Base-by-base conservation (phyloP, 169 alveolate genomes). In the Plasmodium vivax region DNA sequence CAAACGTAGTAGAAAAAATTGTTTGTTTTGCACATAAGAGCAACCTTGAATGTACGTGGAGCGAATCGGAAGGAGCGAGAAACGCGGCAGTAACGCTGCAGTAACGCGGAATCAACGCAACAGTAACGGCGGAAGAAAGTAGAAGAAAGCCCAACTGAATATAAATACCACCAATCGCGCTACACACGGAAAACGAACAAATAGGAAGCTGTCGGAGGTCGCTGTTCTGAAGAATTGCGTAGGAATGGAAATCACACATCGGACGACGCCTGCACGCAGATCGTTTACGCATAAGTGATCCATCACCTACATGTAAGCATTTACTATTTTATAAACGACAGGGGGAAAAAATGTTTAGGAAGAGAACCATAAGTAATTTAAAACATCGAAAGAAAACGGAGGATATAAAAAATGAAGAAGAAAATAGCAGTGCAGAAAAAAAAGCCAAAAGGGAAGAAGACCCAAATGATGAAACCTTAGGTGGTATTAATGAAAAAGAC, bases 381-480 rank as follows among this genome's bases (percentile, higher is more conserved):
- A 90, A 90, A 71, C 81, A 90, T 68, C 72, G 83, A 58, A 90
- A 90, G 34, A 90, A 90, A 47, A 38, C 74, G 72, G 94, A 80
- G 82, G 91, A 90, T 38, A 92, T 92, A 80, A 74, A 87, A 51
- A n/a, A 51, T 51, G 79, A 93, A 54, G 77, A 84, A n/a, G 56
- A 73, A 51, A 19, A 68, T 47, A 68, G 43, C 23, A 45, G 83
- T 71, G 72, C 9, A 51, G 94, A 68, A 10, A 83, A 41, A 30
- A 36, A 83, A 41, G 51, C 27, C 71, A 54, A 38, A 27, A 73
- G 82, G 79, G 68, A 92, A 68, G 92, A 73, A 41, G 36, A 83
- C 7, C 38, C 45, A 38, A 80, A 84, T 41, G 79, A 23, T 38
- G 71, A 51, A 74, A 30, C 79, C 16, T 23, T 36, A 9, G 72